Evolutionary conservation across 2,329 filamentous ascomycete species (phyloP).

Genomic region (Juglanconis sp.): DNA sequence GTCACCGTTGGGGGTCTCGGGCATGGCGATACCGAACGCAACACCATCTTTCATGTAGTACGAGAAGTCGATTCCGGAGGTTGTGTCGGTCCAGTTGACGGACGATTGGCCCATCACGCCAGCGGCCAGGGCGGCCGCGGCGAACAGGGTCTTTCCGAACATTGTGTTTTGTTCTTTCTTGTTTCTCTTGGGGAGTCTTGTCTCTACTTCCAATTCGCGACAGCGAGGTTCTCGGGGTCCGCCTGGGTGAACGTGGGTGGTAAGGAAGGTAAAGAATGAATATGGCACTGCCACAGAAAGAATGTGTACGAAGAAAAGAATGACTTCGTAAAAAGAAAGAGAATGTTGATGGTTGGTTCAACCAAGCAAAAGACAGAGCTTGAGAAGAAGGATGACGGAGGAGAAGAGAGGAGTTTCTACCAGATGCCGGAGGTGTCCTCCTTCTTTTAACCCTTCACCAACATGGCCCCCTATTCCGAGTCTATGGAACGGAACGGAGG

Average conservation of each 20-base stretch:
- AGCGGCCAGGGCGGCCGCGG: slow-evolving; percentile 15
- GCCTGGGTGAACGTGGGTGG: slow-evolving; percentile 1
- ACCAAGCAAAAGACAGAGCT: slow-evolving; percentile 15
- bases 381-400: slow-evolving; percentile 6
- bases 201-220: not conserved
- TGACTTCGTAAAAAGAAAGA: slow-evolving; percentile 14
- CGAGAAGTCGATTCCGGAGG: slow-evolving; percentile 16
- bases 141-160: slow-evolving; percentile 8
- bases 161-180: not conserved
- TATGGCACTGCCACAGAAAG: slow-evolving; percentile 18
- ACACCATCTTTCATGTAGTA: slow-evolving; percentile 17
- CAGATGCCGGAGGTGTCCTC: not conserved
- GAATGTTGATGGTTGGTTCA: slow-evolving; percentile 15
- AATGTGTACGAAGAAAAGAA: slow-evolving; percentile 17
- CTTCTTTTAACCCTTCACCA: not conserved
- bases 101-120: slow-evolving; percentile 12
- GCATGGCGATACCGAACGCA: slow-evolving; percentile 47
- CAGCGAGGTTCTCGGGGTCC: slow-evolving; percentile 3
- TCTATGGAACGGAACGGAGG: not conserved
- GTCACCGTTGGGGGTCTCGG: slow-evolving; percentile 45
- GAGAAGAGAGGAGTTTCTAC: not conserved
- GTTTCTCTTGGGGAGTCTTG: not conserved
- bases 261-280: slow-evolving; percentile 11
- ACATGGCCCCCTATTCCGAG: not conserved
- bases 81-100: slow-evolving; percentile 13